Evolutionary conservation across 2,329 filamentous ascomycete species (phyloP).

Genomic region (Fusarium agapanthi): DNA sequence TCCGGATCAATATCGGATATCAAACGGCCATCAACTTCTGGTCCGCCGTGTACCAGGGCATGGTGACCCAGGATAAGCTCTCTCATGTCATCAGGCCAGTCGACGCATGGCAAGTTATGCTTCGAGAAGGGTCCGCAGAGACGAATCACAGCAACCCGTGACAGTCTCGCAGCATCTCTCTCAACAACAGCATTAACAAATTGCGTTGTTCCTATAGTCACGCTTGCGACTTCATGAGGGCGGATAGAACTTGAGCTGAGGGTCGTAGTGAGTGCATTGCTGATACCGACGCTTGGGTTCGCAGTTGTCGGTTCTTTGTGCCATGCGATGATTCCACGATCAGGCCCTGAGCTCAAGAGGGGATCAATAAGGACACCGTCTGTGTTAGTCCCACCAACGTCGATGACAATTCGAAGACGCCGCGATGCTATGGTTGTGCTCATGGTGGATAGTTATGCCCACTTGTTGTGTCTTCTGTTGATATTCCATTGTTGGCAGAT

Average conservation of each 20-base stretch:
- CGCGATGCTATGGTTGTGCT: conserved; percentile 5
- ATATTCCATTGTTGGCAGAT: not conserved
- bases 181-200: conserved; percentile 68
- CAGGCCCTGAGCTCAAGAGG: conserved; percentile 43
- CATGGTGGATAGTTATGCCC: conserved; percentile 9
- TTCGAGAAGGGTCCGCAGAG: conserved; percentile 64
- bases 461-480: not conserved
- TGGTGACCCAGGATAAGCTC: conserved; percentile 56
- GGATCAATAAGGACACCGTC: conserved; percentile 62
- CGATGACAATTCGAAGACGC: conserved; percentile 54
- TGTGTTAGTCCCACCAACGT: conserved; percentile 63
- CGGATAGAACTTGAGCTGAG: conserved; percentile 47
- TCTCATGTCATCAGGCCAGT: conserved; percentile 62
- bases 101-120: conserved; percentile 59
- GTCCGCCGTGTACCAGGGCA: conserved; percentile 57
- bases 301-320: conserved; percentile 60
- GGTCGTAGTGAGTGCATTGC: conserved; percentile 54
- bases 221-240: conserved; percentile 53
- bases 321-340: conserved; percentile 58
- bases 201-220: conserved; percentile 65
- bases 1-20: conserved; percentile 56
- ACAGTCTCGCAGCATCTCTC: conserved; percentile 57
- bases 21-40: conserved; percentile 60
- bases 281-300: conserved; percentile 58
- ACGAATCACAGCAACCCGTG: conserved; percentile 62